A percentile compares a stretch with the other conserved stretches of the same genome.
Evolutionary conservation across 495 filamentous ascomycete genomes (phyloP).

Genomic region (Glarea lozoyensis): DNA sequence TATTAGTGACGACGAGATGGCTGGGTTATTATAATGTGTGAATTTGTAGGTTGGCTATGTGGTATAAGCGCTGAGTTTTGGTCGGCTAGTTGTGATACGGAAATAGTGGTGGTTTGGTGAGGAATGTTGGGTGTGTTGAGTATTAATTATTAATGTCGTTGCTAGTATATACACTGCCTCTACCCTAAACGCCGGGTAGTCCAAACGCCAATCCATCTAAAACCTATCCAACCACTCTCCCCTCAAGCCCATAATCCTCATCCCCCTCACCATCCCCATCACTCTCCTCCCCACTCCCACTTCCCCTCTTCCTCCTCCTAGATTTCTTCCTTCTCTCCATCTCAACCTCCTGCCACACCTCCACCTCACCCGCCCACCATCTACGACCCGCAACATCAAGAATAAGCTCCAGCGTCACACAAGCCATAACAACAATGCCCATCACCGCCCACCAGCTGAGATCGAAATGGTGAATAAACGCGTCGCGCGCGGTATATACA

Average conservation of each 20-base stretch:
- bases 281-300: not conserved
- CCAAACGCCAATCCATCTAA: too few relatives aligned
- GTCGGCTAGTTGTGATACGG: too few relatives aligned
- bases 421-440: constrained; percentile 49
- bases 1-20: too few relatives aligned
- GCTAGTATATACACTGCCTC: too few relatives aligned
- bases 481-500: constrained; percentile 58
- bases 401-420: constrained; percentile 60
- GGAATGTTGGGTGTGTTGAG: too few relatives aligned
- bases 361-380: constrained; percentile 63
- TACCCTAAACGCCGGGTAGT: too few relatives aligned
- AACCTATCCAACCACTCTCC: not conserved
- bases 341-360: constrained; percentile 76
- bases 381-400: constrained; percentile 47
- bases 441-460: constrained; percentile 73
- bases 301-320: not conserved
- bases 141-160: too few relatives aligned
- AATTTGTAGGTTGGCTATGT: too few relatives aligned
- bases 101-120: too few relatives aligned
- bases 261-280: too few relatives aligned
- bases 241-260: not conserved
- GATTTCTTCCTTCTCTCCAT: constrained; percentile 33
- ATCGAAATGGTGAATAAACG: constrained; percentile 59
- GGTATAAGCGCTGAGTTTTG: too few relatives aligned
- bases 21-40: too few relatives aligned